Evolutionary conservation across 495 filamentous ascomycete species (phyloP).

Genomic region (Clavariopsis aquatica): DNA sequence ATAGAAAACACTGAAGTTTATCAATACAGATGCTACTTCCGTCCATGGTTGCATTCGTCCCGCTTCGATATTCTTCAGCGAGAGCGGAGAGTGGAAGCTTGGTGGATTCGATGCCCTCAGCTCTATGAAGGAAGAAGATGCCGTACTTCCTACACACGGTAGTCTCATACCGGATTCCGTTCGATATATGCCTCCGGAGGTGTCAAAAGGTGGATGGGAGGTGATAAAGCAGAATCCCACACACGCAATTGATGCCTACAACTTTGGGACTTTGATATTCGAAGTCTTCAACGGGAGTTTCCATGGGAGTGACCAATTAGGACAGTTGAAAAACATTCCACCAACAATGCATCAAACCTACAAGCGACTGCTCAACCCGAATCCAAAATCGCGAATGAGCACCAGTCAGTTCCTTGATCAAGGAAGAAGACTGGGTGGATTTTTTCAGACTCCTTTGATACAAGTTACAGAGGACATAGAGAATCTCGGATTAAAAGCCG

Average conservation of each 20-base stretch:
- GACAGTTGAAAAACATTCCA: conserved; percentile 83
- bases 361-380: conserved; percentile 81
- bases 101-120: conserved; percentile 92
- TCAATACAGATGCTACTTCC: conserved; percentile 88
- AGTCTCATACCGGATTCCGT: conserved; percentile 80
- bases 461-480: conserved; percentile 89
- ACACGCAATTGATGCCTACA: conserved; percentile 80
- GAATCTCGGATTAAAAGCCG: conserved; percentile 82
- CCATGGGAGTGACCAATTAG: conserved; percentile 68
- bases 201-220: conserved; percentile 86
- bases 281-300: conserved; percentile 90
- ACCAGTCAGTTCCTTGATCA: conserved; percentile 87
- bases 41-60: conserved; percentile 84
- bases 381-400: conserved; percentile 82
- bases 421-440: conserved; percentile 75
- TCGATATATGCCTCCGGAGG: conserved; percentile 81
- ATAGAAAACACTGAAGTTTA: conserved; percentile 88
- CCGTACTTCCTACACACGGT: conserved; percentile 86
- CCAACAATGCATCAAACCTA: conserved; percentile 85
- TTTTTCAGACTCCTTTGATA: conserved; percentile 91
- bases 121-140: conserved; percentile 92
- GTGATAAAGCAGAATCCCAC: conserved; percentile 78
- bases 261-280: conserved; percentile 78
- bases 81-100: conserved; percentile 97
- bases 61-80: conserved; percentile 84